These are phyloP conservation scores for Dryas alaskensis DNA, from an alignment of 306 rosid genomes.

Conservation along the genomic window DNA sequence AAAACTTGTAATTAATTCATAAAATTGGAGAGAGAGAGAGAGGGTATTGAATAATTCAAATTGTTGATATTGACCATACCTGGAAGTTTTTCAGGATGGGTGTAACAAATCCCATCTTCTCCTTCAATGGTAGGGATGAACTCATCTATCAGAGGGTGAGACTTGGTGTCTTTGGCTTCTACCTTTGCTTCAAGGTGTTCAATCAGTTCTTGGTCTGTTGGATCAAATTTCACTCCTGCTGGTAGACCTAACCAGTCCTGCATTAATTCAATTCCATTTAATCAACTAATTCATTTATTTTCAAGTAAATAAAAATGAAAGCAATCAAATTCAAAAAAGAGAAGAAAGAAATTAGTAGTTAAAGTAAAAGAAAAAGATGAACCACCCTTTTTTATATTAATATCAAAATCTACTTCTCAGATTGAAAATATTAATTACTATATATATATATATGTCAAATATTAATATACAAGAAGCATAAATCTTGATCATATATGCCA, in stretches of 20 bases:
- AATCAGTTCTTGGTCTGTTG: slow-evolving; percentile 96
- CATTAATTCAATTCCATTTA: slow-evolving; percentile 5
- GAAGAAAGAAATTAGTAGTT: slow-evolving; percentile 12
- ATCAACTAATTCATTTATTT: not conserved
- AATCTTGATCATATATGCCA: not conserved
- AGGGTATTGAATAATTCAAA: too few species aligned
- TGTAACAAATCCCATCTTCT: slow-evolving; percentile 98
- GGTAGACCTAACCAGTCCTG: slow-evolving; percentile 99
- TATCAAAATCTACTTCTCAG: not conserved
- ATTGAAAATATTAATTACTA: not conserved
- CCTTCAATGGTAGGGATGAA: slow-evolving; percentile 97
- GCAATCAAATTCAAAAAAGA: slow-evolving; percentile 6
- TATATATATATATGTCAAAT: not conserved
- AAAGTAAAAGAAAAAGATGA: slow-evolving; percentile 25
- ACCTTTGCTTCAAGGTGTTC: slow-evolving; percentile 99
- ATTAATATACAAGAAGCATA: slow-evolving; percentile 1
- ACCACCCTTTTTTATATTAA: not conserved
- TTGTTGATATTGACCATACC: slow-evolving; percentile 33
- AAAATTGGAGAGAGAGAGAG: too few species aligned
- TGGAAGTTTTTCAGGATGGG: slow-evolving; percentile 99
- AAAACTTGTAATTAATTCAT: not conserved
- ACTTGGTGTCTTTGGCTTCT: slow-evolving; percentile 67
- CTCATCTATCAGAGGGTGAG: slow-evolving; percentile 98
- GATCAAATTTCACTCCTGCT: slow-evolving; percentile 98
- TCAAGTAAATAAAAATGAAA: slow-evolving; percentile 7